Conservation (phyloP, 371 early-diverging fungal species). For the Mucor circinelloides region DNA sequence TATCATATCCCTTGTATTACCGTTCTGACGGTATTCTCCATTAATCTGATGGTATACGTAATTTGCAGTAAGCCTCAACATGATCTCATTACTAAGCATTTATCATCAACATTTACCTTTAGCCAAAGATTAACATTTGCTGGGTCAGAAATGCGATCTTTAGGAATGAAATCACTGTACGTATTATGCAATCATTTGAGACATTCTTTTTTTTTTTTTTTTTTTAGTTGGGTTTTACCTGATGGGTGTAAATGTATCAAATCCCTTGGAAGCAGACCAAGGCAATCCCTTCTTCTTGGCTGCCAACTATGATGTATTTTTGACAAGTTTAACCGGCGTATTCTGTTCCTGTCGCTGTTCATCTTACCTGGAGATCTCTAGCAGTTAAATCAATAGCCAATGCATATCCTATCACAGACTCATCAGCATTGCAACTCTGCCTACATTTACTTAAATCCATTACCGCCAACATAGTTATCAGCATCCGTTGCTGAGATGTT, state of each 20-base stretch:
- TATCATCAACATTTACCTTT: slow-evolving; percentile 42
- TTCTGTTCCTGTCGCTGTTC: too few species aligned
- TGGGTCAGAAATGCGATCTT: slow-evolving; percentile 70
- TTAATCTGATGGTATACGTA: slow-evolving; percentile 39
- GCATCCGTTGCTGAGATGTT: slow-evolving; percentile 71
- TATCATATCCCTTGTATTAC: slow-evolving; percentile 89
- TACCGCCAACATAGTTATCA: slow-evolving; percentile 65
- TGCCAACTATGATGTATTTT: slow-evolving; percentile 50
- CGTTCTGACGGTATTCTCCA: slow-evolving; percentile 76
- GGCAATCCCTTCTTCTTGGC: slow-evolving; percentile 86
- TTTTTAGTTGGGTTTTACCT: slow-evolving; percentile 38
- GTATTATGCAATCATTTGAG: neutral
- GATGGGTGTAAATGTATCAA: slow-evolving; percentile 94
- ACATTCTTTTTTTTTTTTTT: neutral
- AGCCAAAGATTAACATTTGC: slow-evolving; percentile 78
- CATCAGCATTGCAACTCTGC: neutral
- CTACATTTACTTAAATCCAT: neutral
- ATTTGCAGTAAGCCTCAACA: neutral
- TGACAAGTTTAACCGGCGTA: neutral
- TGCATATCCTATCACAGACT: slow-evolving; percentile 68
- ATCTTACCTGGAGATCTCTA: slow-evolving; percentile 73
- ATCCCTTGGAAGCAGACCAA: slow-evolving; percentile 93
- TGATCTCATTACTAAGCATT: neutral
- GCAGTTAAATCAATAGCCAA: slow-evolving; percentile 94
- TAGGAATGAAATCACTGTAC: slow-evolving; percentile 74